phyloP scores from a whole-genome alignment of 2,329 filamentous ascomycete genomes.

The Byssochlamys sp. region DNA sequence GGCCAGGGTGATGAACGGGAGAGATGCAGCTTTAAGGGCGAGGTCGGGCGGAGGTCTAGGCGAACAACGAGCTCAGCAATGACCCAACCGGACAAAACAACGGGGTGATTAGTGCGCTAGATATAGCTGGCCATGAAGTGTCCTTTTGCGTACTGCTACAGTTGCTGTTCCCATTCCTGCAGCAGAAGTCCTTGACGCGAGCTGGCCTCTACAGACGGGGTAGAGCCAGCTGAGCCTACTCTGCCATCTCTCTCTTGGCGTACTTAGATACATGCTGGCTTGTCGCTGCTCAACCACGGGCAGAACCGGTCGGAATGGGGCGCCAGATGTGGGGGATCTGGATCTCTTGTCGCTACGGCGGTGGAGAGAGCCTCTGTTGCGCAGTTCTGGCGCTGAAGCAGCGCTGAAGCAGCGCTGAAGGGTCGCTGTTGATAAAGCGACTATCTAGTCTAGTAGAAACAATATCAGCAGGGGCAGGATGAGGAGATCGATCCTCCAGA shows the following conservation, averaged over 20 bases:
- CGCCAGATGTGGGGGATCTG: slow-evolving; percentile 1
- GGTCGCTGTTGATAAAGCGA: neutral
- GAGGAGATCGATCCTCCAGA: neutral
- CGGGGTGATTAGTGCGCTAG: neutral
- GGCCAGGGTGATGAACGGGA: neutral
- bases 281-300: neutral
- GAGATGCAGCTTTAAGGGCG: neutral
- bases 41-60: neutral
- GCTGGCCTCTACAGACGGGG: neutral
- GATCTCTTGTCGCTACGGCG: neutral
- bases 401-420: too few relatives aligned
- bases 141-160: neutral
- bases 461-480: neutral
- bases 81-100: neutral
- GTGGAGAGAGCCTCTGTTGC: neutral
- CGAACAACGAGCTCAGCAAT: neutral
- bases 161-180: neutral
- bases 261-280: neutral
- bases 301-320: neutral
- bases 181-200: neutral
- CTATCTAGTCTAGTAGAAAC: neutral
- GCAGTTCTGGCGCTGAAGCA: neutral
- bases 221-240: neutral
- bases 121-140: neutral
- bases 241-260: neutral